phyloP scores from a whole-genome alignment of 2,329 filamentous ascomycete species.

The Aspergillus sp. region DNA sequence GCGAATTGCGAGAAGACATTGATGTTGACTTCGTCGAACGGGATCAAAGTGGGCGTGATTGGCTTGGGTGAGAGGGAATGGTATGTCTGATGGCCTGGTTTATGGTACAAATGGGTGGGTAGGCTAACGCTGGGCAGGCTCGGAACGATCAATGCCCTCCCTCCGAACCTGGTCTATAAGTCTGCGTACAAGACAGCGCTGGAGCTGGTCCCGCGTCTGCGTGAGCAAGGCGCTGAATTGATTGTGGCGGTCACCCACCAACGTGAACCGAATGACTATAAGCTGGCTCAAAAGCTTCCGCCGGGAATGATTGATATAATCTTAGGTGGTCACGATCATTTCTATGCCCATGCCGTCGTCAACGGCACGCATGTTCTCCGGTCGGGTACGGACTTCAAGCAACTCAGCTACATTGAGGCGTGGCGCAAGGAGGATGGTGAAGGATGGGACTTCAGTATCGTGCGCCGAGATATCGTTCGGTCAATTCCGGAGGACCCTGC shows the following conservation, averaged over 20 bases:
- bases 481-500: conserved; percentile 65
- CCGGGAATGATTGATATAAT: conserved; percentile 79
- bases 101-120: not conserved
- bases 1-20: conserved; percentile 74
- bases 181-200: conserved; percentile 75
- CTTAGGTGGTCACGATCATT: conserved; percentile 87
- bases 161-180: conserved; percentile 78
- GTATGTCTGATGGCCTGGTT: conserved; percentile 35
- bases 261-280: conserved; percentile 85
- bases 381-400: conserved; percentile 88
- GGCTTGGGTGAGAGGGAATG: conserved; percentile 86
- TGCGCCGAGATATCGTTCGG: conserved; percentile 71
- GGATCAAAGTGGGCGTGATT: conserved; percentile 81
- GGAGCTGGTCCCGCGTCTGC: conserved; percentile 71
- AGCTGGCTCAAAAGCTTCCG: conserved; percentile 71
- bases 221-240: conserved; percentile 77
- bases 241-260: conserved; percentile 82
- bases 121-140: conserved; percentile 51
- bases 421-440: conserved; percentile 56
- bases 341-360: conserved; percentile 75
- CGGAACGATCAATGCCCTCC: conserved; percentile 82
- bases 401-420: conserved; percentile 83
- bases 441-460: conserved; percentile 78
- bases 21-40: conserved; percentile 78
- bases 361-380: conserved; percentile 82